Conservation (phyloP, 1,139 yeast species). For the Kodamaea sp. region DNA sequence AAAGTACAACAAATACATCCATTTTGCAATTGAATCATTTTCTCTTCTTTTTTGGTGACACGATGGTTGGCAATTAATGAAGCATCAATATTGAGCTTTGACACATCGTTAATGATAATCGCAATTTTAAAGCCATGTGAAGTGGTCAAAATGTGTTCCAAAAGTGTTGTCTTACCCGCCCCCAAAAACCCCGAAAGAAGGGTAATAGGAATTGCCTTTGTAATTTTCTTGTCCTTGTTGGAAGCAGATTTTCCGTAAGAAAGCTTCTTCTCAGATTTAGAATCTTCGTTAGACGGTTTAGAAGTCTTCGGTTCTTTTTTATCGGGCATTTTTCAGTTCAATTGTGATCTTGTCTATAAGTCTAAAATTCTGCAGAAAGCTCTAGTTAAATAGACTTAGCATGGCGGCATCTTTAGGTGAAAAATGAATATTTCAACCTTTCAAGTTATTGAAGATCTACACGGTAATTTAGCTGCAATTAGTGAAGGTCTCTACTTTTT, state of each 20-base stretch:
- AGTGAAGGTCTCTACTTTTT: not conserved
- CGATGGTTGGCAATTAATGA: slow-evolving; percentile 34
- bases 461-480: not conserved
- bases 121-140: slow-evolving; percentile 41
- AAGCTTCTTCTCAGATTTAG: too few species aligned
- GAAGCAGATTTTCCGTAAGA: too few species aligned
- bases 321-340: not conserved
- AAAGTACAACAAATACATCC: slow-evolving; percentile 49
- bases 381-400: too few species aligned
- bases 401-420: too few species aligned
- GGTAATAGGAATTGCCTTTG: slow-evolving; percentile 35
- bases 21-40: slow-evolving; percentile 41
- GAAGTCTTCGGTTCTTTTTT: too few species aligned
- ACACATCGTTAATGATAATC: slow-evolving; percentile 43
- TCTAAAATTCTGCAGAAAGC: too few species aligned
- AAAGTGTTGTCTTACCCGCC: slow-evolving; percentile 43
- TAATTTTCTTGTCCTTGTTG: slow-evolving; percentile 4
- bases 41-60: slow-evolving; percentile 39
- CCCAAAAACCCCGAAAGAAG: slow-evolving; percentile 44
- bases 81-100: slow-evolving; percentile 40
- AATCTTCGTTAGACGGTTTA: too few species aligned
- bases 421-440: slow-evolving; percentile 2
- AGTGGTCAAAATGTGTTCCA: slow-evolving; percentile 37
- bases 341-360: too few species aligned
- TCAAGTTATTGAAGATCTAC: slow-evolving; percentile 3